A percentile compares a stretch with the other conserved stretches of the same genome.
These are phyloP conservation scores for Alternaria angustiovoidea DNA, from an alignment of 2,329 filamentous ascomycete genomes.

Conservation along the genomic window DNA sequence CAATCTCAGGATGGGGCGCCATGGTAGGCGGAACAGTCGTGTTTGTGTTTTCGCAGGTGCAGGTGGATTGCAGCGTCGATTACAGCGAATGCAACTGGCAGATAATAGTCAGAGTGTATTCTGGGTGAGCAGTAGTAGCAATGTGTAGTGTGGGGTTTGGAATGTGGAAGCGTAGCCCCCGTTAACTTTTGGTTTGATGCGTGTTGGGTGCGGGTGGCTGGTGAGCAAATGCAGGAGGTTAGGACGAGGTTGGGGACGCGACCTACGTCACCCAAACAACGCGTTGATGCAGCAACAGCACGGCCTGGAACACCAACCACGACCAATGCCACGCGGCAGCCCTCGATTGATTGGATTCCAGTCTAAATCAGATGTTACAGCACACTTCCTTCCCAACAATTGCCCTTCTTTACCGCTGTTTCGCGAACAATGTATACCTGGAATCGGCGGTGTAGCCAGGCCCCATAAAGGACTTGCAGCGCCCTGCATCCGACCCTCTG, in stretches of 20 bases:
- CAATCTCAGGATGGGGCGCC: slow-evolving; percentile 43
- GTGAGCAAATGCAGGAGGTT: slow-evolving; percentile 21
- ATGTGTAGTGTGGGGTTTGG: slow-evolving; percentile 21
- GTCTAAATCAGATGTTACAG: not conserved
- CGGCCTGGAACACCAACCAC: slow-evolving; percentile 3
- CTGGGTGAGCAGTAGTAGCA: slow-evolving; percentile 10
- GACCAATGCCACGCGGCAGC: slow-evolving; percentile 9
- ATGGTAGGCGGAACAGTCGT: slow-evolving; percentile 31
- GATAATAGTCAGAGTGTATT: slow-evolving; percentile 24
- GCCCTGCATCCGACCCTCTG: not conserved
- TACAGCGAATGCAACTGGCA: slow-evolving; percentile 27
- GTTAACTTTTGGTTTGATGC: slow-evolving; percentile 24
- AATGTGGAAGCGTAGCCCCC: slow-evolving; percentile 18
- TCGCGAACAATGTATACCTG: not conserved
- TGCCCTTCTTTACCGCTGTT: slow-evolving; percentile 1
- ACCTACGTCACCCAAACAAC: slow-evolving; percentile 27
- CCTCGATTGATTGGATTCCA: slow-evolving; percentile 6
- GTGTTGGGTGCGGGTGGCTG: slow-evolving; percentile 12
- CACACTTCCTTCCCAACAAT: not conserved
- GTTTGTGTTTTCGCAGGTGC: slow-evolving; percentile 17
- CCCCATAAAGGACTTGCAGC: slow-evolving; percentile 1
- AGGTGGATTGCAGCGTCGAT: slow-evolving; percentile 2
- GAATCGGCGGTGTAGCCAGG: not conserved
- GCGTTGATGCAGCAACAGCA: slow-evolving; percentile 27
- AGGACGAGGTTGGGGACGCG: slow-evolving; percentile 26